A percentile compares a stretch with the other conserved stretches of the same genome.
These are phyloP conservation scores for Phialophora macrospora DNA, from an alignment of 2,329 filamentous ascomycete genomes.

Conservation along the genomic window DNA sequence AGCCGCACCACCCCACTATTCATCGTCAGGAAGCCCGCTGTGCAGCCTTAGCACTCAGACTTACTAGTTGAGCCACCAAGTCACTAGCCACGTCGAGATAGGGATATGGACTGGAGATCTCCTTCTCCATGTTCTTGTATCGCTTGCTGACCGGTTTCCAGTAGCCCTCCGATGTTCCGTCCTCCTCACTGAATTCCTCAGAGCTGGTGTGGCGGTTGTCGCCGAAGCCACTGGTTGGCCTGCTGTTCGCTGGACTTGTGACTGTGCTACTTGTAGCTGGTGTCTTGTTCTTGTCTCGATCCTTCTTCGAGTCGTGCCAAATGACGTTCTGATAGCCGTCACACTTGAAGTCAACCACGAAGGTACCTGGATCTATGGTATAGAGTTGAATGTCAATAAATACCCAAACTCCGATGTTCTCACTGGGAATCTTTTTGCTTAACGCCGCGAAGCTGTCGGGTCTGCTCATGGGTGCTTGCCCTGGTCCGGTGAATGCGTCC, in stretches of 20 bases:
- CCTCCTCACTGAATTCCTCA: slow-evolving; percentile 35
- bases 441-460: slow-evolving; percentile 33
- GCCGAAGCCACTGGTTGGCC: slow-evolving; percentile 52
- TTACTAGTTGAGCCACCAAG: slow-evolving; percentile 87
- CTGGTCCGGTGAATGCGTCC: slow-evolving; percentile 41
- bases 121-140: slow-evolving; percentile 77
- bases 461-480: slow-evolving; percentile 31
- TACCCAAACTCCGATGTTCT: slow-evolving; percentile 71
- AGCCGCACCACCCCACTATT: slow-evolving; percentile 34
- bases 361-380: slow-evolving; percentile 88
- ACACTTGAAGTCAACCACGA: slow-evolving; percentile 98
- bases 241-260: slow-evolving; percentile 51
- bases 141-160: slow-evolving; percentile 57
- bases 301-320: slow-evolving; percentile 46
- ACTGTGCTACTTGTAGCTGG: slow-evolving; percentile 47
- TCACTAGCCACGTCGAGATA: slow-evolving; percentile 92
- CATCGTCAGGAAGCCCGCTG: slow-evolving; percentile 22
- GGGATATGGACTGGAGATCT: slow-evolving; percentile 91
- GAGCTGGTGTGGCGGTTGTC: slow-evolving; percentile 29
- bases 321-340: slow-evolving; percentile 93
- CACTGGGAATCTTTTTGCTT: slow-evolving; percentile 36
- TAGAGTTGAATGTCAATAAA: slow-evolving; percentile 97
- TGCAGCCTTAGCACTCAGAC: slow-evolving; percentile 63
- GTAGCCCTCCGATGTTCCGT: slow-evolving; percentile 51
- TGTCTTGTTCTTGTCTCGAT: slow-evolving; percentile 39